Percentiles rank a stretch among this genome's conserved stretches.
Evolutionary conservation across 1,139 yeast genomes (phyloP).

Genomic region (Casaregolazyma lundiana): DNA sequence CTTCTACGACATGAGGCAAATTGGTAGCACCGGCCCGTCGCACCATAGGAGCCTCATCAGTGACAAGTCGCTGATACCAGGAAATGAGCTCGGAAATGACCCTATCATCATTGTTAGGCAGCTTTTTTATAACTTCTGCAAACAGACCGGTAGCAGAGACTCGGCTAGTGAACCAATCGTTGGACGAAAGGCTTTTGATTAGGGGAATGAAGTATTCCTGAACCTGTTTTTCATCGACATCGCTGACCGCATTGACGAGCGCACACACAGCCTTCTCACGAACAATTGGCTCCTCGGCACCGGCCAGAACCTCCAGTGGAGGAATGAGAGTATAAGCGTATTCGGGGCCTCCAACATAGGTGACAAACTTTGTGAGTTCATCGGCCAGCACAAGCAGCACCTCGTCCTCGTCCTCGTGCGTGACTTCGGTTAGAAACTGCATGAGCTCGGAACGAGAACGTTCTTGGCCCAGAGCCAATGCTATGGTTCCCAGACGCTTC

Average conservation of each 20-base stretch:
- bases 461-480: slow-evolving; percentile 91
- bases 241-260: slow-evolving; percentile 62
- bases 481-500: slow-evolving; percentile 91
- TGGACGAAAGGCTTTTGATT: slow-evolving; percentile 71
- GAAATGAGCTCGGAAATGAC: slow-evolving; percentile 47
- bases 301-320: slow-evolving; percentile 81
- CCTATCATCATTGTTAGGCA: slow-evolving; percentile 32
- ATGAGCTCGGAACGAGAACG: slow-evolving; percentile 84
- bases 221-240: slow-evolving; percentile 63
- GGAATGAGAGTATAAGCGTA: slow-evolving; percentile 74
- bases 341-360: slow-evolving; percentile 80
- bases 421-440: slow-evolving; percentile 84
- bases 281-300: slow-evolving; percentile 97
- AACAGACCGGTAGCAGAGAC: slow-evolving; percentile 91
- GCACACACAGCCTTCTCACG: slow-evolving; percentile 92
- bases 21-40: slow-evolving; percentile 89
- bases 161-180: slow-evolving; percentile 93
- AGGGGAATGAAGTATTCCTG: slow-evolving; percentile 66
- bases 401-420: slow-evolving; percentile 98
- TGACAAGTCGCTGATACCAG: slow-evolving; percentile 63
- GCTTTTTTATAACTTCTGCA: slow-evolving; percentile 62
- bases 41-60: slow-evolving; percentile 98
- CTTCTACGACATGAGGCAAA: slow-evolving; percentile 66
- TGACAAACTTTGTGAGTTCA: slow-evolving; percentile 82
- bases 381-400: slow-evolving; percentile 91